phyloP scores from a whole-genome alignment of 139 green algal species.

The Asterochloris sp. region DNA sequence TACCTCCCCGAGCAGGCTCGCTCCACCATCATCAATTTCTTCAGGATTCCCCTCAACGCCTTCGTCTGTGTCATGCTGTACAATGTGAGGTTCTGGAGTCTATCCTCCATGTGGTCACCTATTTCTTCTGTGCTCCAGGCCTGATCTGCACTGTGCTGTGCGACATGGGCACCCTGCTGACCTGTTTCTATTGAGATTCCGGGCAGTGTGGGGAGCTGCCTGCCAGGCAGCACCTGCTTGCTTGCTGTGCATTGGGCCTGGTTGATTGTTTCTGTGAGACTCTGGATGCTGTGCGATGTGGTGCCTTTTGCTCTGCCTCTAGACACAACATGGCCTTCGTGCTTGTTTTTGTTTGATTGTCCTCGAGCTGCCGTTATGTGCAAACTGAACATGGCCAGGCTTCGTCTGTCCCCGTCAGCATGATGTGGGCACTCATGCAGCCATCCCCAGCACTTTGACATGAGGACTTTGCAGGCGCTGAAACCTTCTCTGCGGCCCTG shows the following conservation, averaged over 20 bases:
- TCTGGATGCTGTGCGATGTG: too few species aligned
- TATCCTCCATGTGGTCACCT: neutral
- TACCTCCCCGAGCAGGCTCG: constrained; percentile 94
- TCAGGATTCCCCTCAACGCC: constrained; percentile 95
- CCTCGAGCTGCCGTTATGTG: neutral
- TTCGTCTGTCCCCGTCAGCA: neutral
- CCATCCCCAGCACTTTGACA: too few species aligned
- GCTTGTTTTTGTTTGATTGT: neutral
- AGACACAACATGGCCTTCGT: neutral
- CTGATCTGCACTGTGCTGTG: neutral
- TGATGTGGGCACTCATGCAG: neutral
- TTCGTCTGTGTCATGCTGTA: constrained; percentile 96
- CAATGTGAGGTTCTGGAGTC: constrained; percentile 67
- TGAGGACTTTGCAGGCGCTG: neutral
- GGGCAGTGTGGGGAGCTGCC: neutral
- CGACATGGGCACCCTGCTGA: neutral
- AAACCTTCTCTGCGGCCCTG: neutral
- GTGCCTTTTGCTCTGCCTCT: too few species aligned
- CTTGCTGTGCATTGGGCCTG: neutral
- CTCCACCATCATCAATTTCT: constrained; percentile 98
- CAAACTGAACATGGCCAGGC: neutral
- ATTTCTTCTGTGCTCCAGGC: neutral
- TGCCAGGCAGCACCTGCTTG: neutral
- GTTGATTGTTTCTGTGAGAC: neutral
- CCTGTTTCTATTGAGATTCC: neutral